Base-by-base conservation (phyloP, 2,329 filamentous ascomycete species). In the Sarocladiaceae sp. region DNA sequence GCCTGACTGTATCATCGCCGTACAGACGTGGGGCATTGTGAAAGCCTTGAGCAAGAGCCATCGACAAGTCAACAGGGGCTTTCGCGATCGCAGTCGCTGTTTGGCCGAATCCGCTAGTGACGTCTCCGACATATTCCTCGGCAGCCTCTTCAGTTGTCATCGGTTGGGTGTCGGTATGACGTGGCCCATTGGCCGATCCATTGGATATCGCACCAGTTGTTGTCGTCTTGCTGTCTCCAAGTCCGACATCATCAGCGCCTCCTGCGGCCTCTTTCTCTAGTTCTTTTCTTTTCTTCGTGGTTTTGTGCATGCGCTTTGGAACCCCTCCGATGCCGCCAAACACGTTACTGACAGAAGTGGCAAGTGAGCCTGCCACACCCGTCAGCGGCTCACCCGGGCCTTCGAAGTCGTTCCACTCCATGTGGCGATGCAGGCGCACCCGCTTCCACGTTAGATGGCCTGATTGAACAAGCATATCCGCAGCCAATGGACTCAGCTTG, bases 381-480 rank as follows among this genome's bases (percentile, higher is more conserved):
- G 85, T 87, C 12, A 90, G 71, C 0, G 87, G 87, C 61, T 90
- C 87, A 0, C 86, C 86, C 0, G 86, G 86, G 0, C 87, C 87
- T 57, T 87, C 84, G 59, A 89, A 90, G 59, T 90, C 86, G 58
- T 88, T 88, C 84, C 86, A 90, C 59, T 88, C 85, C 49, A 78
- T 80, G 59, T 87, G 84, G 8, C 87, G 74, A 8, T 88, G 61
- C 1, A 90, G 72, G 12, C 80, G 76, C 44, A 90, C 66, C 53
- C 82, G 79, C 52, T 77, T 79, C 79, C 84, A 88, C 22, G 76
- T 74, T 20, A 88, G 62, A 56, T 79, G 75, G n/a, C 81, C 82
- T 56, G 74, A 75, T 29, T 79, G 74, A 3, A 87, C 79, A 2
- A 88, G 68, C 2, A 88, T 70, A 23, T 87, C 80, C 0, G 86